Percentiles rank a stretch among this genome's conserved stretches.
Conservation (phyloP, 352 stramenopile genomes). For the Phytophthora sansomeana region DNA sequence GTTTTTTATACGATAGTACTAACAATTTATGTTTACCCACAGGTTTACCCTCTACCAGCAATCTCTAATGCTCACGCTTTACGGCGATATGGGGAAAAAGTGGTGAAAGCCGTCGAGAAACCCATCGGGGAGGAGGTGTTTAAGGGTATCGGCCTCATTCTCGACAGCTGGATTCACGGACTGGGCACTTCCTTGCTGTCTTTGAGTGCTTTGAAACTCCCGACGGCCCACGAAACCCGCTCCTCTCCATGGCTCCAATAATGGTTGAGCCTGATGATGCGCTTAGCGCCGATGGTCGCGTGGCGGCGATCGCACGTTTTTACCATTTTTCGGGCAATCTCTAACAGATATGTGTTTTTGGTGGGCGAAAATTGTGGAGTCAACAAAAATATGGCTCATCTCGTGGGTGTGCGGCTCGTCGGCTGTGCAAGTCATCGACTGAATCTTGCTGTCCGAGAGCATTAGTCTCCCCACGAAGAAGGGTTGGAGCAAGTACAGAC, state of each 20-base stretch:
- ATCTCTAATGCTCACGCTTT: background rate
- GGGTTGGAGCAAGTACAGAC: constrained; percentile 42
- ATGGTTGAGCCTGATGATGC: background rate
- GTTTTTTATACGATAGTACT: too few relatives aligned
- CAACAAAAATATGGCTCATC: background rate
- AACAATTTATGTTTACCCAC: too few relatives aligned
- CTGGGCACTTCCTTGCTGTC: constrained; percentile 3
- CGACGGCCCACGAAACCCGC: background rate
- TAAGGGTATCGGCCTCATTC: background rate
- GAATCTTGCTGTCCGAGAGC: constrained; percentile 2
- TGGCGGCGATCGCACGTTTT: background rate
- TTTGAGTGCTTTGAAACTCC: background rate
- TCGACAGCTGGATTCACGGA: background rate
- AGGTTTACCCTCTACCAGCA: background rate
- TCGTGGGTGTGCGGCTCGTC: background rate
- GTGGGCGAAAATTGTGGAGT: constrained; percentile 8
- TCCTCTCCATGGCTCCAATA: constrained; percentile 1
- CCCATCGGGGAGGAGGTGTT: background rate
- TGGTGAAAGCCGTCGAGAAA: background rate
- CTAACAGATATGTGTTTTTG: background rate
- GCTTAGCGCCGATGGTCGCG: background rate
- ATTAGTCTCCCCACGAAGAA: background rate
- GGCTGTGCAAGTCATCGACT: constrained; percentile 3
- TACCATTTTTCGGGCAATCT: background rate
- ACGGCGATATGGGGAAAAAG: background rate